phyloP scores from a whole-genome alignment of 1,139 yeast species.

The Arxiozyma slooffiae region DNA sequence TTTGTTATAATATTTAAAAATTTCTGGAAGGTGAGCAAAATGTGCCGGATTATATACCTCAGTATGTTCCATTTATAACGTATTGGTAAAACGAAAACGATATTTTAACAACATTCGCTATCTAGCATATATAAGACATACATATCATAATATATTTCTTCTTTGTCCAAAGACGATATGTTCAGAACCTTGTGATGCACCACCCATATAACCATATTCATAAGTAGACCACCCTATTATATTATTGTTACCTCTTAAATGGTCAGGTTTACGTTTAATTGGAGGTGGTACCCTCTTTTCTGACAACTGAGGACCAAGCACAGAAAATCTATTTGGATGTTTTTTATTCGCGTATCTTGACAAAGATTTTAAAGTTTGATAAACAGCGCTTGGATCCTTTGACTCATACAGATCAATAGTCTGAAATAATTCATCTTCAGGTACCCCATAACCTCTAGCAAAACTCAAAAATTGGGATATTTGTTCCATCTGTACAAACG shows the following conservation, averaged over 20 bases:
- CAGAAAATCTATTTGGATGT: conserved; percentile 37
- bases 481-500: conserved; percentile 84
- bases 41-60: conserved; percentile 27
- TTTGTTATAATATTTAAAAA: conserved; percentile 19
- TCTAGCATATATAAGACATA: not conserved
- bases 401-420: conserved; percentile 70
- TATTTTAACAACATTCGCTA: not conserved
- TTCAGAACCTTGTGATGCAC: conserved; percentile 45
- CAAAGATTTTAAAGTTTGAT: conserved; percentile 62
- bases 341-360: conserved; percentile 50
- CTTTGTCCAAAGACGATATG: conserved; percentile 43
- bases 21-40: not conserved
- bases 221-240: conserved; percentile 43
- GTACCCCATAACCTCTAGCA: conserved; percentile 56
- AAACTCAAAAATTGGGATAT: conserved; percentile 60
- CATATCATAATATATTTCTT: conserved; percentile 36
- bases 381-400: conserved; percentile 69
- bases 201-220: conserved; percentile 51
- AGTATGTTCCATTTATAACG: conserved; percentile 15
- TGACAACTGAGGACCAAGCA: conserved; percentile 42
- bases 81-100: conserved; percentile 1
- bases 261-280: conserved; percentile 26
- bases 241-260: conserved; percentile 24
- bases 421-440: conserved; percentile 76
- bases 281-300: conserved; percentile 34